Conservation (phyloP, 2,329 filamentous ascomycete species). For the Botrytis galanthina region DNA sequence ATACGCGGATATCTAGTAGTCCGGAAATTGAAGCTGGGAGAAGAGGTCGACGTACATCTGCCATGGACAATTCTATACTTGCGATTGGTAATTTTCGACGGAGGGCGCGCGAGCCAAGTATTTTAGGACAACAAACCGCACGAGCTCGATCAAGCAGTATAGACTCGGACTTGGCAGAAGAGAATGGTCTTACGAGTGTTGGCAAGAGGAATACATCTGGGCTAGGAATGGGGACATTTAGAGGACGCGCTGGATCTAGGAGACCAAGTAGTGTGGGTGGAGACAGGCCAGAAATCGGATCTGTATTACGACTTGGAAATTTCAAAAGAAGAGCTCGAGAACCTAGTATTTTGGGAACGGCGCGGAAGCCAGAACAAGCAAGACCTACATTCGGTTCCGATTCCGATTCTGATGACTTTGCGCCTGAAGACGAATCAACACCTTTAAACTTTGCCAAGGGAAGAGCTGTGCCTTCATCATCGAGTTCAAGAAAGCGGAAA, state of each 20-base stretch:
- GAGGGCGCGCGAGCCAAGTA: slow-evolving; percentile 50
- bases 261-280: slow-evolving; percentile 33
- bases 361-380: slow-evolving; percentile 38
- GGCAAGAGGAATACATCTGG: slow-evolving; percentile 33
- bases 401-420: slow-evolving; percentile 51
- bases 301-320: slow-evolving; percentile 51
- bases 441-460: slow-evolving; percentile 54
- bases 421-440: slow-evolving; percentile 66
- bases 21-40: slow-evolving; percentile 35
- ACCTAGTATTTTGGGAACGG: slow-evolving; percentile 57
- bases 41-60: slow-evolving; percentile 30
- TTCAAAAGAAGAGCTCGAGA: slow-evolving; percentile 59
- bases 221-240: slow-evolving; percentile 37
- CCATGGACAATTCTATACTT: slow-evolving; percentile 40
- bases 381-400: slow-evolving; percentile 43
- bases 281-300: slow-evolving; percentile 36
- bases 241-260: slow-evolving; percentile 24
- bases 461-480: slow-evolving; percentile 17
- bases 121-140: slow-evolving; percentile 30
- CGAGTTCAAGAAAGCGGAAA: slow-evolving; percentile 55
- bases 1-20: slow-evolving; percentile 31
- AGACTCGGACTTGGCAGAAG: slow-evolving; percentile 36
- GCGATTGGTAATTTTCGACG: slow-evolving; percentile 56
- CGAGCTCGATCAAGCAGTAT: slow-evolving; percentile 37
- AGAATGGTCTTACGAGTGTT: slow-evolving; percentile 33